Percentiles rank a stretch among this genome's conserved stretches.
Evolutionary conservation across 164 flowering plant species (phyloP).

Genomic region (Vitis amurensis): DNA sequence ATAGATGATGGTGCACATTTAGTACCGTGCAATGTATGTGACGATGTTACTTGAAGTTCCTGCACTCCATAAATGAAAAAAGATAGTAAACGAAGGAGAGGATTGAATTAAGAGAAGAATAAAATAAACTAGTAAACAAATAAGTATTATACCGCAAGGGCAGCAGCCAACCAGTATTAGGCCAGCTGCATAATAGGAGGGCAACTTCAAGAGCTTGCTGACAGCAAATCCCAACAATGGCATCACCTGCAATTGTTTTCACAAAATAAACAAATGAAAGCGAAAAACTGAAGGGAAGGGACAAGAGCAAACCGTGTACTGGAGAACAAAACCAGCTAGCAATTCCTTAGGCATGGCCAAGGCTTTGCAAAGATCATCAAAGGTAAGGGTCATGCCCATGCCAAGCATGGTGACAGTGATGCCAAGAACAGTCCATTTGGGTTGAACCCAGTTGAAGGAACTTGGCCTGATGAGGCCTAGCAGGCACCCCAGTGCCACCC

Average conservation of each 20-base stretch:
- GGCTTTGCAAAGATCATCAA: constrained; percentile 83
- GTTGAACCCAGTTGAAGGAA: constrained; percentile 62
- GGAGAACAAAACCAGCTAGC: constrained; percentile 67
- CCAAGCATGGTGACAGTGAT: constrained; percentile 81
- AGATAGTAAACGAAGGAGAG: background rate
- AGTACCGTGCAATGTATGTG: constrained; percentile 83
- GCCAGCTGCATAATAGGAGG: constrained; percentile 91
- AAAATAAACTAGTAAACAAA: background rate
- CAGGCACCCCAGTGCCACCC: constrained; percentile 80
- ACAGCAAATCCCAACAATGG: constrained; percentile 77
- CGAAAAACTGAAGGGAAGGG: background rate
- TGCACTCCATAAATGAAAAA: constrained; percentile 24
- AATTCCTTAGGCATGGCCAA: constrained; percentile 83
- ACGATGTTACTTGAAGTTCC: constrained; percentile 96
- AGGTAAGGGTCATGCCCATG: constrained; percentile 91
- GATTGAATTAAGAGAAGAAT: background rate
- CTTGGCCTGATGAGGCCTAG: constrained; percentile 57
- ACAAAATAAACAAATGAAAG: background rate
- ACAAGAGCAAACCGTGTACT: constrained; percentile 62
- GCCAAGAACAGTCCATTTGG: constrained; percentile 57
- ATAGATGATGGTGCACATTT: background rate
- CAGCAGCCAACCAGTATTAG: constrained; percentile 89
- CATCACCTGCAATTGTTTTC: constrained; percentile 67
- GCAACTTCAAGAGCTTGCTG: constrained; percentile 78
- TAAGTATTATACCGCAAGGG: constrained; percentile 64